Conservation (phyloP, 1,284 basidiomycete genomes). For the Ustilago trichophora region DNA sequence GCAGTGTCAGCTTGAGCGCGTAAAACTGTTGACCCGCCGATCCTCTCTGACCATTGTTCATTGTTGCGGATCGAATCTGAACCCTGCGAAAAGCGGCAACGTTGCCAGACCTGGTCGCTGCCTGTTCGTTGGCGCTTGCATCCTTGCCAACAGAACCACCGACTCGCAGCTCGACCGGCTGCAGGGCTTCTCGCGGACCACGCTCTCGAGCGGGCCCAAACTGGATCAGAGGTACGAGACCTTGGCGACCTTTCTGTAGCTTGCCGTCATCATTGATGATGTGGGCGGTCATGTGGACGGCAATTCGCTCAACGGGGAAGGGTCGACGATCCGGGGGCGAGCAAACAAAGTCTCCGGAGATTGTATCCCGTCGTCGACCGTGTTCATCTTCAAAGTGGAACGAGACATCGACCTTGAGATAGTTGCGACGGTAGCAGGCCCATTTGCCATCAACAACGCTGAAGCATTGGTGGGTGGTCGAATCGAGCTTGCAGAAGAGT, state of each 20-base stretch:
- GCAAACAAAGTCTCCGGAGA: conserved; percentile 11
- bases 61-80: conserved; percentile 47
- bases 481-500: conserved; percentile 34
- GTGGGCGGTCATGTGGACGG: conserved; percentile 30
- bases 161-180: conserved; percentile 13
- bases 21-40: conserved; percentile 45
- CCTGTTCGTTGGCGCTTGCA: conserved; percentile 26
- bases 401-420: conserved; percentile 40
- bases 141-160: conserved; percentile 26
- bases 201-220: conserved; percentile 45
- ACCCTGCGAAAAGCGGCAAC: conserved; percentile 39
- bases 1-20: conserved; percentile 40
- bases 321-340: background rate
- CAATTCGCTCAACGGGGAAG: conserved; percentile 18
- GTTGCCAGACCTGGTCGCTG: conserved; percentile 5
- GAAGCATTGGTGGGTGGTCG: conserved; percentile 45
- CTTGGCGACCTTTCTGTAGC: conserved; percentile 18
- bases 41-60: conserved; percentile 45
- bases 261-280: conserved; percentile 17
- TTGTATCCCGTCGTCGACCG: conserved; percentile 8
- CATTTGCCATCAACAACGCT: conserved; percentile 47
- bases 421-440: conserved; percentile 51
- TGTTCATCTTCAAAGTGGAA: conserved; percentile 23
- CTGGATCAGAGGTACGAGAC: conserved; percentile 38
- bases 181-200: conserved; percentile 30